A percentile compares a stretch with the other conserved stretches of the same genome.
Evolutionary conservation across 805 yeast species (phyloP).

Genomic region (Candida nitratophila): DNA sequence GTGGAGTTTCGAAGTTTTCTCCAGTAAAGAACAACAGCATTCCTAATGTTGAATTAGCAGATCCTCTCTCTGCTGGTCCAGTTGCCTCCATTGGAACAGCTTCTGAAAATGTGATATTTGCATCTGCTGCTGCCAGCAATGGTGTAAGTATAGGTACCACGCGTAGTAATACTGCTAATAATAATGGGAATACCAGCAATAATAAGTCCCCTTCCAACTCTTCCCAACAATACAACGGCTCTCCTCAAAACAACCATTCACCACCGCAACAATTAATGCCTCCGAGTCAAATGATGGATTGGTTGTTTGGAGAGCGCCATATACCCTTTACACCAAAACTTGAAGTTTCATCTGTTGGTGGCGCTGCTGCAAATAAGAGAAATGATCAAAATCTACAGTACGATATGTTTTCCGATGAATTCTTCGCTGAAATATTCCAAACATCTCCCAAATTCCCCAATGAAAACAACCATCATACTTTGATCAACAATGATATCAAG

Average conservation of each 20-base stretch:
- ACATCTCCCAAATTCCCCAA: slow-evolving; percentile 2
- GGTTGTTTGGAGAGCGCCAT: slow-evolving; percentile 16
- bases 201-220: background rate
- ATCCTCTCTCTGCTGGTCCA: no score
- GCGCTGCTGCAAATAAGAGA: background rate
- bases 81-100: no score
- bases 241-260: background rate
- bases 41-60: background rate
- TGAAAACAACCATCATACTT: slow-evolving; percentile 1
- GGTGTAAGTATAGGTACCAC: no score
- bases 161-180: background rate
- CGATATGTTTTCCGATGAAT: slow-evolving; percentile 2
- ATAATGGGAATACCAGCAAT: background rate
- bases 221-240: background rate
- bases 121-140: background rate
- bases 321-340: background rate
- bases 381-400: background rate
- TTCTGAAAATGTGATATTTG: background rate
- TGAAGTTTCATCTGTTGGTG: background rate
- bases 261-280: slow-evolving; percentile 12
- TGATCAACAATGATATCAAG: slow-evolving; percentile 1
- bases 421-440: slow-evolving; percentile 1
- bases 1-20: background rate
- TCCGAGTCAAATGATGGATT: slow-evolving; percentile 26
- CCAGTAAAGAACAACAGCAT: background rate